Evolutionary conservation across 305 asterid genomes (phyloP), one percentile per base, ranked within the genome.

Genomic region (Nicotiana rustica): DNA sequence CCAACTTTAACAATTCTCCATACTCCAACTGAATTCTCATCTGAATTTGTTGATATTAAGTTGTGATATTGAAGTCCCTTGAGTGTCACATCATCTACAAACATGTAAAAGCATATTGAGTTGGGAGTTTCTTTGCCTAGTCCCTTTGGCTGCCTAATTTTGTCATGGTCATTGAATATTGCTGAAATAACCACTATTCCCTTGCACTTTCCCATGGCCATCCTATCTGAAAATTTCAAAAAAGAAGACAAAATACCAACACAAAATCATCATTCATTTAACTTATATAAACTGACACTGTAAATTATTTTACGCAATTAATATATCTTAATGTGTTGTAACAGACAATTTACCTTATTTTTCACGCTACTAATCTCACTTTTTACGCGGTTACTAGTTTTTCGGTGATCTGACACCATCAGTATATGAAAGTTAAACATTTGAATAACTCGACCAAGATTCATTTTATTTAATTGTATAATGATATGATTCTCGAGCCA

Each of bases 111-210:
- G 56, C 98, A 93, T 1, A 86, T 97, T 9, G 77, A n/a, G 4
- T 90, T 89, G 4, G 87, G 87, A 78, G 98, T 91, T 65, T 86
- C 89, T 21, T 92, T 86, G 8, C 99, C 99, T 3, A 96, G 81
- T 64, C 97, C 96, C 71, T 69, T 90, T 8, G 99, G 98, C 83
- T 96, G 99, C 81, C 98, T 90, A 85, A 93, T 90, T 87, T 96
- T 96, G 88, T 96, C 99, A 59, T 96, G 96, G 52, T 94, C 98
- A 55, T 89, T 92, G 86, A 94, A 94, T 79, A 93, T 87, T 1
- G 98, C 98, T 1, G 99, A 96, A 21, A 87, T 90, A 3, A 96
- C 93, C 31, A 94, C 98, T 25, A 96, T 60, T 5, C 96, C 92
- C 6, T 85, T 79, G 67, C 99, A 96, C 13, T 83, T 86, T 9